A percentile compares a stretch with the other conserved stretches of the same genome.
Evolutionary conservation across 345 rosid species (phyloP).

Genomic region (rapeseed (Brassica napus)): Da-Ae NC_063435.1:10425001-10425500

Average conservation of each 20-base stretch:
- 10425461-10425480: neutral
- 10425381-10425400: neutral
- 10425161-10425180: neutral
- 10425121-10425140: slow-evolving; percentile 78
- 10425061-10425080: slow-evolving; percentile 76
- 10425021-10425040: slow-evolving; percentile 63
- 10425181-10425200: neutral
- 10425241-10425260: neutral
- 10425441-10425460: neutral
- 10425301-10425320: neutral
- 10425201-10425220: neutral
- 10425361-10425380: neutral
- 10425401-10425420: slow-evolving; percentile 4
- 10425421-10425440: neutral
- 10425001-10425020: slow-evolving; percentile 69
- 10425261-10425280: neutral
- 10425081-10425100: slow-evolving; percentile 76
- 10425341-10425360: neutral
- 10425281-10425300: neutral
- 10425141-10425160: neutral
- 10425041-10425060: slow-evolving; percentile 73
- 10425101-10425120: slow-evolving; percentile 74
- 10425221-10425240: slow-evolving; percentile 4
- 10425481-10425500: neutral
- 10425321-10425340: neutral